Conservation (phyloP, 192 early-diverging fungal species). For the Coemansia sp. region DNA sequence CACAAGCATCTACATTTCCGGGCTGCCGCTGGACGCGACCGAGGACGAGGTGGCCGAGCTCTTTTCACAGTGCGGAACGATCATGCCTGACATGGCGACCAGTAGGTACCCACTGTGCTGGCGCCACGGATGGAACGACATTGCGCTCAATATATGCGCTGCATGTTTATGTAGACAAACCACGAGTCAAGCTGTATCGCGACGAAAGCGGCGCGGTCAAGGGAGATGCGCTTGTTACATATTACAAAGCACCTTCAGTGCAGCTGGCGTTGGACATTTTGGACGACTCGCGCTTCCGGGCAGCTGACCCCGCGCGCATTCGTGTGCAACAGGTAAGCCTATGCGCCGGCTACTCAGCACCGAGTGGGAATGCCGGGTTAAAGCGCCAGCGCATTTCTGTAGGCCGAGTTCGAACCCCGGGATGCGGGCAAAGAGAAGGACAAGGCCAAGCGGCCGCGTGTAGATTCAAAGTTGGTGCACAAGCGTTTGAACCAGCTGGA, state of each 20-base stretch:
- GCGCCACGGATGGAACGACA: not conserved
- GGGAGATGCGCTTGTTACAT: constrained; percentile 91
- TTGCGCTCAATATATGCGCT: not conserved
- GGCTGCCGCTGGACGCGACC: constrained; percentile 75
- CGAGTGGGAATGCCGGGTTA: too few species aligned
- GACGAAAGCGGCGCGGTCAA: constrained; percentile 65
- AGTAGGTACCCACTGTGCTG: constrained; percentile 13
- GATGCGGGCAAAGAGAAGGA: constrained; percentile 36
- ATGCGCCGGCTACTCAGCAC: too few species aligned
- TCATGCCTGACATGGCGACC: constrained; percentile 42
- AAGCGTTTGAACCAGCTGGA: constrained; percentile 69
- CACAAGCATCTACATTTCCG: constrained; percentile 82
- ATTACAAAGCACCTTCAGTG: constrained; percentile 88
- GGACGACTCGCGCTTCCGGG: constrained; percentile 81
- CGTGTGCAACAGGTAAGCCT: constrained; percentile 60
- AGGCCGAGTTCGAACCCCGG: constrained; percentile 82
- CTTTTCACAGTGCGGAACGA: constrained; percentile 46
- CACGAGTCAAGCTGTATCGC: constrained; percentile 87
- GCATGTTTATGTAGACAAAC: constrained; percentile 56
- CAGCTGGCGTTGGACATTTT: constrained; percentile 75
- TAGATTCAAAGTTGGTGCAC: constrained; percentile 58
- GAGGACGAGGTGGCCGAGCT: constrained; percentile 67
- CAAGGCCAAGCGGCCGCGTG: constrained; percentile 31
- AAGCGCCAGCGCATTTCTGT: too few species aligned
- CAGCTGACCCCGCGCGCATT: constrained; percentile 61